phyloP scores from a whole-genome alignment of 1,139 yeast genomes.

The Candida dubliniensis region DNA sequence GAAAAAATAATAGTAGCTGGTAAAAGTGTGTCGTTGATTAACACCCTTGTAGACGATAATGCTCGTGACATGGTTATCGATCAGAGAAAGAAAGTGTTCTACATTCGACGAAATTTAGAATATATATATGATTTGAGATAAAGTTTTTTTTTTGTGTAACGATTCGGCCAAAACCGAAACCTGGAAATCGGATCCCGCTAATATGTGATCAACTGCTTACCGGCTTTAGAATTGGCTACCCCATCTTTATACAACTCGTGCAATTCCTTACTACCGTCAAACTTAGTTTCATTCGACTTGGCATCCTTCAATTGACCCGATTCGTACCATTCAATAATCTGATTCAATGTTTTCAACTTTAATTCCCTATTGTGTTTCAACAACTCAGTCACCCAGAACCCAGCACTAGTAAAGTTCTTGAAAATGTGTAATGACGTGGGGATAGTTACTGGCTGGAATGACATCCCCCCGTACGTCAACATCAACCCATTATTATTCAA shows the following conservation, averaged over 20 bases:
- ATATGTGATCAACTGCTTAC: conserved; percentile 43
- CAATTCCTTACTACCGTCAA: conserved; percentile 52
- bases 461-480: conserved; percentile 97
- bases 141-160: too few species aligned
- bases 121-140: not conserved
- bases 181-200: conserved; percentile 4
- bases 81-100: not conserved
- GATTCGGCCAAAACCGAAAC: conserved; percentile 4
- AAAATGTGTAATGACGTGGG: conserved; percentile 90
- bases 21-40: conserved; percentile 47
- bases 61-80: conserved; percentile 54
- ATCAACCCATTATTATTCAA: conserved; percentile 65
- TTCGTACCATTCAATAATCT: conserved; percentile 66
- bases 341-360: conserved; percentile 59
- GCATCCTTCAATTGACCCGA: conserved; percentile 62
- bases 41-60: conserved; percentile 64
- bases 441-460: conserved; percentile 85
- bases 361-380: conserved; percentile 62
- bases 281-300: conserved; percentile 49
- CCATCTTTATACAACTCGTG: conserved; percentile 53
- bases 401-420: conserved; percentile 80
- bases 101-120: not conserved
- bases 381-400: conserved; percentile 92
- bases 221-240: conserved; percentile 44
- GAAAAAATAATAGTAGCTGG: conserved; percentile 75